Conservation (phyloP, 495 filamentous ascomycete genomes). For the Lasiosphaeria ovina region DNA sequence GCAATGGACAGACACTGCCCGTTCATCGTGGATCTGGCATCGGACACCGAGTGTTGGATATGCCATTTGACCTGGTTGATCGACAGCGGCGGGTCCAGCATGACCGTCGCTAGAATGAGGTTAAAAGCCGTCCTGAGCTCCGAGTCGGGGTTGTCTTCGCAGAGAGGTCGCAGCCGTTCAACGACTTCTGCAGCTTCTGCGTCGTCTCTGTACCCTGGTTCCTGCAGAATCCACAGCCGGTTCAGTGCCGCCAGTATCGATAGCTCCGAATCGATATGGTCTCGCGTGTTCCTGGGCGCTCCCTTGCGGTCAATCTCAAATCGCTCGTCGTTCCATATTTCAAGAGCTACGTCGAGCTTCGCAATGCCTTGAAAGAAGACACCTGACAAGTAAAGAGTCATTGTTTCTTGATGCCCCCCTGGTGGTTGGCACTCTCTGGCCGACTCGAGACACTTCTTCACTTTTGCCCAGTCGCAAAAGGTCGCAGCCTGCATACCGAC, state of each 20-base stretch:
- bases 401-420: constrained; percentile 36
- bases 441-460: constrained; percentile 43
- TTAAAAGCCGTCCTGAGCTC: constrained; percentile 76
- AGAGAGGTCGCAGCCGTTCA: constrained; percentile 64
- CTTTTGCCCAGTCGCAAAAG: constrained; percentile 43
- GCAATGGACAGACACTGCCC: constrained; percentile 78
- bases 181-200: constrained; percentile 54
- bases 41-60: constrained; percentile 59
- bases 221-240: constrained; percentile 75
- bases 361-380: constrained; percentile 78
- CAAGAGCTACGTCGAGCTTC: constrained; percentile 61
- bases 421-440: constrained; percentile 32
- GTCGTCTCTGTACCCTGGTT: constrained; percentile 51
- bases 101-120: constrained; percentile 68
- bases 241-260: constrained; percentile 79
- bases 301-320: constrained; percentile 51
- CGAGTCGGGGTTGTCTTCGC: constrained; percentile 63
- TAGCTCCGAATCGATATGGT: constrained; percentile 66
- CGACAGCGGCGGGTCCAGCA: constrained; percentile 49
- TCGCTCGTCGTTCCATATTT: constrained; percentile 59
- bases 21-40: constrained; percentile 57
- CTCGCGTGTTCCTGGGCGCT: constrained; percentile 29
- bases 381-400: constrained; percentile 66
- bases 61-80: constrained; percentile 75
- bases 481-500: constrained; percentile 47